These are phyloP conservation scores for Annona squamosa DNA, from an alignment of 164 flowering plant genomes.

Conservation along the genomic window DNA sequence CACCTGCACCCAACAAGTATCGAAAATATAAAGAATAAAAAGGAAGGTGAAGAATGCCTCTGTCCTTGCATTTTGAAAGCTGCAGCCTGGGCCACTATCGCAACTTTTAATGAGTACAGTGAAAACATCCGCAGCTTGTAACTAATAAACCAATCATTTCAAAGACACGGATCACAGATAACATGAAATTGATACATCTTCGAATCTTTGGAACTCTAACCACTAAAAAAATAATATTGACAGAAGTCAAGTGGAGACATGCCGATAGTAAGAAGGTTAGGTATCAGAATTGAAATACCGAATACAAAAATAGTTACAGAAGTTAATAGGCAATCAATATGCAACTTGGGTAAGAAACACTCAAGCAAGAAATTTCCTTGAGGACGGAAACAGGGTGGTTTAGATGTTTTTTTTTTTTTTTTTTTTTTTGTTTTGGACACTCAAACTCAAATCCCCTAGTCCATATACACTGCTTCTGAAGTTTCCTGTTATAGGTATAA, in stretches of 20 bases:
- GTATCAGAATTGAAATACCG: not conserved
- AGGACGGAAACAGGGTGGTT: too few relatives aligned
- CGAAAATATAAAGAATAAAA: conserved; percentile 2
- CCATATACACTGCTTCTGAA: too few relatives aligned
- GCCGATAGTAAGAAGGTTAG: not conserved
- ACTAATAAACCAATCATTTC: not conserved
- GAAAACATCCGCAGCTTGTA: not conserved
- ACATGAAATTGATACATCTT: not conserved
- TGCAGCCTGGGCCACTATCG: not conserved
- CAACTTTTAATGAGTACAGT: not conserved
- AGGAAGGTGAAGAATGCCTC: not conserved
- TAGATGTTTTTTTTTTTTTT: too few relatives aligned
- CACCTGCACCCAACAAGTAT: conserved; percentile 48
- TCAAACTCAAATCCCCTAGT: too few relatives aligned
- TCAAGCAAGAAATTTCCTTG: too few relatives aligned
- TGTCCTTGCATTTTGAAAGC: not conserved
- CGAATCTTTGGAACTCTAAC: not conserved
- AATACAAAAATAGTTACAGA: too few relatives aligned
- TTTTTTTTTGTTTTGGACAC: too few relatives aligned
- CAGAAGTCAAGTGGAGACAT: not conserved
- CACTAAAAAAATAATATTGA: not conserved
- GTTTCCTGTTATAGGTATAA: too few relatives aligned
- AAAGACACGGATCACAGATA: not conserved
- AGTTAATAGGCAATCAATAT: too few relatives aligned
- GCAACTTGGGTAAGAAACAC: too few relatives aligned